Evolutionary conservation across 139 green algal genomes (phyloP), one percentile per base, ranked within the genome.

Genomic region (Chlamydomonas applanata): DNA sequence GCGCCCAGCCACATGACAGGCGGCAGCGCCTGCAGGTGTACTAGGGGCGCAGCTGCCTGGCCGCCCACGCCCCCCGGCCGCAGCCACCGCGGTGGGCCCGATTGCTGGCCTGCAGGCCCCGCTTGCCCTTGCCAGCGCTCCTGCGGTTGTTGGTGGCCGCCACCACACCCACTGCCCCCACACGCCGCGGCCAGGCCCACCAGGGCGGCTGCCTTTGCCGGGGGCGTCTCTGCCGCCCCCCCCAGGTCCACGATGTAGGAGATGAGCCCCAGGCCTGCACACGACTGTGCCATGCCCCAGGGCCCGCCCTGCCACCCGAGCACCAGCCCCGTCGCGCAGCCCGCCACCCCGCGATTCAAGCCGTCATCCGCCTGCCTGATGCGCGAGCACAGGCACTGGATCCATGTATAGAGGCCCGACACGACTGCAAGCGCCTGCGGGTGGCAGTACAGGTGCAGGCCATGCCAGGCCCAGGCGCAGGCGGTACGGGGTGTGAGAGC

Each of bases 311-410:
- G 72, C 79, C 79, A 90, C 20, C 85, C 85, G 17, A 92, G 65
- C 30, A 72, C 81, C 7, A 92, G 75, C 22, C 69, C 69, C n/a
- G 69, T 75, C 9, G 69, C 69, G 22, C 69, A 75, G 3, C 69
- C 69, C 1, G 69, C 69, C 27, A 34, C 45, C 9, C 69, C 69
- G 4, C 69, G 76, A 61, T 92, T 93, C 63, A 85, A 83, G 19
- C 88, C 83, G 59, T 93, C 89, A 36, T 90, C 82, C 57, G 86
- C 84, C 24, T 84, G 79, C 5, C 89, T 71, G 13, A 93, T 74
- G 56, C 89, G 83, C 44, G 82, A 59, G 59, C 82, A 85, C 34
- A 92, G 80, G 83, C 89, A 93, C 59, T 78, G 78, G 0, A 87
- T 84, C 1, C 81, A 74, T 14, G 88, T 84, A 74, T 93, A 93